Conservation (phyloP, 2,329 filamentous ascomycete genomes). For the Waltergamsia citrina region DNA sequence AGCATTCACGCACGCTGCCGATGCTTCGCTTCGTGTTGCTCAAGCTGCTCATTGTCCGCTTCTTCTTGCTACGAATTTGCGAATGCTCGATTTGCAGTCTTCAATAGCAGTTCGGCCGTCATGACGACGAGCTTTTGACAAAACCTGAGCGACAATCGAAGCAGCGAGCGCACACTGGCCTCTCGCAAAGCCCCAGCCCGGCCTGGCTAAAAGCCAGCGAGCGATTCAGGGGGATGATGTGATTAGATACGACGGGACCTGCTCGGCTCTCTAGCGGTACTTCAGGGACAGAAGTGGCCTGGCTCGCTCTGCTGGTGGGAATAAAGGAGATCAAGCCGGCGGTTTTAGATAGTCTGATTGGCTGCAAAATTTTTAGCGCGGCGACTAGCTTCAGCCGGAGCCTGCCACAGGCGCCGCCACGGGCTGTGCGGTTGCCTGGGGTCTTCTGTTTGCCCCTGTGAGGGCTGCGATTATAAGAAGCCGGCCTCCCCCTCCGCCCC, state of each 20-base stretch:
- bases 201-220: no score
- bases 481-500: slow-evolving; percentile 37
- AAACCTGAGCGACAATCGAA: no score
- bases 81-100: no score
- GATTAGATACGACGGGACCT: slow-evolving; percentile 2
- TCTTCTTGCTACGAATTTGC: no score
- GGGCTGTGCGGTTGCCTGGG: slow-evolving; percentile 32
- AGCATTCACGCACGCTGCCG: no score
- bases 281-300: slow-evolving; percentile 24
- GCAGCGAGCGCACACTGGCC: no score
- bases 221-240: not conserved
- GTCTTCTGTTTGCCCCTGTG: slow-evolving; percentile 23
- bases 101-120: no score
- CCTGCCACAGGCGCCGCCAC: slow-evolving; percentile 32
- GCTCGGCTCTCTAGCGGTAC: slow-evolving; percentile 14
- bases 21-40: no score
- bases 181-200: no score
- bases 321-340: slow-evolving; percentile 30
- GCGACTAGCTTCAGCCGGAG: slow-evolving; percentile 25
- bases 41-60: no score
- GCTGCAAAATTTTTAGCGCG: slow-evolving; percentile 20
- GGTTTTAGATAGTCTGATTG: slow-evolving; percentile 24
- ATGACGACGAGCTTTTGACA: no score
- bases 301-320: slow-evolving; percentile 18
- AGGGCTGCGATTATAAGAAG: slow-evolving; percentile 47